A percentile compares a stretch with the other conserved stretches of the same genome.
Conservation (phyloP, 345 rosid species). For the Aegle marmelos region DNA sequence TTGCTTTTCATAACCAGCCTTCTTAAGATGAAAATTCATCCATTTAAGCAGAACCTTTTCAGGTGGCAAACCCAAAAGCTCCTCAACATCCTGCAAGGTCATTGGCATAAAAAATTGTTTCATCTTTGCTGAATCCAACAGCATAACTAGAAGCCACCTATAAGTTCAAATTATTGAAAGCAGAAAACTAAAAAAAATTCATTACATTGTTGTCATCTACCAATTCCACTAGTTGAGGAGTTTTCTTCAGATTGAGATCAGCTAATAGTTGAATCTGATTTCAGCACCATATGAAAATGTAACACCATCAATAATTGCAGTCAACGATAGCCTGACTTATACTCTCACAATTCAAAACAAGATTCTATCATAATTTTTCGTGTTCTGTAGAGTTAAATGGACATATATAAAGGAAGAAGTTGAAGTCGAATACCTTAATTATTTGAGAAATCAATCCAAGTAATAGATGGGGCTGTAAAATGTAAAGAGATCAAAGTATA, state of each 20-base stretch:
- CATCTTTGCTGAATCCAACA: background rate
- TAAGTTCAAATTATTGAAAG: slow-evolving; percentile 1
- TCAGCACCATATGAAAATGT: slow-evolving; percentile 19
- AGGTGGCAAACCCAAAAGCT: slow-evolving; percentile 86
- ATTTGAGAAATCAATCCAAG: slow-evolving; percentile 98
- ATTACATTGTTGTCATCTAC: slow-evolving; percentile 76
- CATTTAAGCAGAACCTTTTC: slow-evolving; percentile 94
- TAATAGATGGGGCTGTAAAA: slow-evolving; percentile 79
- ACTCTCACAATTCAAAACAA: background rate
- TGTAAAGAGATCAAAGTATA: slow-evolving; percentile 9
- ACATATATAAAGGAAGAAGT: background rate
- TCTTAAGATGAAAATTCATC: slow-evolving; percentile 98
- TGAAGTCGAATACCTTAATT: slow-evolving; percentile 60
- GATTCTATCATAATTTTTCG: background rate
- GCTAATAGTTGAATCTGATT: slow-evolving; percentile 91
- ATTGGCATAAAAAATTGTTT: background rate
- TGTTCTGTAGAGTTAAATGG: background rate
- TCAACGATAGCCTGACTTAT: background rate
- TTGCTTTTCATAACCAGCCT: slow-evolving; percentile 81
- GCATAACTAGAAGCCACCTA: background rate
- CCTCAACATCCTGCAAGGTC: slow-evolving; percentile 80
- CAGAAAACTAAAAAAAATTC: background rate
- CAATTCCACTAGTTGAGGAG: slow-evolving; percentile 89
- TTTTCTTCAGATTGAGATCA: slow-evolving; percentile 90
- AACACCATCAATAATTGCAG: slow-evolving; percentile 9